Evolutionary conservation across 495 filamentous ascomycete species (phyloP), one percentile per base, ranked within the genome.

Genomic region (Parathielavia appendiculata): DNA sequence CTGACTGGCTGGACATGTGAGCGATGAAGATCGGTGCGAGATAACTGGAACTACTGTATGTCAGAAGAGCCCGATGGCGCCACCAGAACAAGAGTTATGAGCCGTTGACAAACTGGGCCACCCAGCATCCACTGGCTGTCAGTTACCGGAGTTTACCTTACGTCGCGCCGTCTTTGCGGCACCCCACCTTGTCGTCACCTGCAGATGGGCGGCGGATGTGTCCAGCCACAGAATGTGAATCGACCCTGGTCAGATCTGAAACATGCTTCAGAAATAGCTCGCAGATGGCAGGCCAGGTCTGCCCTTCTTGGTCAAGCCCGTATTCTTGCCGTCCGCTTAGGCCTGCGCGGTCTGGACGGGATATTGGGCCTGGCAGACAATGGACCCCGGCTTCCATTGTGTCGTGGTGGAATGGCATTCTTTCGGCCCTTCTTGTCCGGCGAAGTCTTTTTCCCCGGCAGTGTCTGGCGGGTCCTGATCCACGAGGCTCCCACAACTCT

Each of bases 211-310:
- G 59, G 55, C 17, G 57, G 51, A 62, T 51, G 49, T 59, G 66
- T 47, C 67, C 65, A 66, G 68, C 66, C 66, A 69, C 60, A 58
- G 47, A 48, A 41, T 43, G 52, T 41, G 49, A 34, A 20, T n/a
- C n/a, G 10, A 59, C 59, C 66, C 66, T 51, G 38, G 63, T 64
- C 63, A 60, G 51, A 46, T 64, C 66, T 68, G 66, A 68, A 68
- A 68, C 66, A 58, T 66, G 66, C 66, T 64, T 68, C 66, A 68
- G 63, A 66, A 68, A 66, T 66, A 68, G 59, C 66, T 61, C 64
- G 62, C 19, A 16, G 49, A 47, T 46, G 53, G 43, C 43, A 38
- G 53, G 41, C 30, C 41, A 45, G 41, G 50, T 51, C 32, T 19
- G n/a, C 48, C 14, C 34, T 51, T 39, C 19, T 19, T 36, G 34